Evolutionary conservation across 2,329 filamentous ascomycete species (phyloP).

Genomic region (Aureobasidium namibiae): DNA sequence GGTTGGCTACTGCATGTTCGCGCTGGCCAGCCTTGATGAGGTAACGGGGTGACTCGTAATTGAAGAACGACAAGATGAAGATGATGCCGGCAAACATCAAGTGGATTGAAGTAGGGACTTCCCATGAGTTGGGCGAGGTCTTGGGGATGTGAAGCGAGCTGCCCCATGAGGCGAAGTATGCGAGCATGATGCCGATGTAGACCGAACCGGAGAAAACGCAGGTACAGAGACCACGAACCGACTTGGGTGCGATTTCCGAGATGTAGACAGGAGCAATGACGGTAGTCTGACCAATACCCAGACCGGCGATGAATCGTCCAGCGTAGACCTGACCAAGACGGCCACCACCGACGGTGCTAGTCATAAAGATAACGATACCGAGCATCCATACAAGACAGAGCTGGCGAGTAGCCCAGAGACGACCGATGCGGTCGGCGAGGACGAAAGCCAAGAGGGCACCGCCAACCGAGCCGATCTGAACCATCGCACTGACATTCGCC

Average conservation of each 20-base stretch:
- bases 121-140: conserved; percentile 33
- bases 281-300: conserved; percentile 25
- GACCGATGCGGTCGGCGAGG: conserved; percentile 37
- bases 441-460: conserved; percentile 56
- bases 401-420: conserved; percentile 35
- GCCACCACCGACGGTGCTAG: conserved; percentile 22
- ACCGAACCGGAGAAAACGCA: conserved; percentile 61
- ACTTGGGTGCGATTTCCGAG: conserved; percentile 51
- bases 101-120: conserved; percentile 64
- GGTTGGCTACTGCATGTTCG: conserved; percentile 50
- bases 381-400: conserved; percentile 34
- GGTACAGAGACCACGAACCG: conserved; percentile 60
- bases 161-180: conserved; percentile 60
- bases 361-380: conserved; percentile 35
- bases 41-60: conserved; percentile 57
- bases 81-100: conserved; percentile 69
- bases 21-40: conserved; percentile 57
- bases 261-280: conserved; percentile 46
- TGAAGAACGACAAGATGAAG: conserved; percentile 55
- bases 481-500: conserved; percentile 66
- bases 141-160: conserved; percentile 42
- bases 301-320: conserved; percentile 35
- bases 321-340: conserved; percentile 30
- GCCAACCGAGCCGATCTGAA: conserved; percentile 65
- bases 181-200: conserved; percentile 65